Percentiles rank a stretch among this genome's conserved stretches.
phyloP scores from a whole-genome alignment of 2,329 filamentous ascomycete genomes.

The Monosporascus sp. region DNA sequence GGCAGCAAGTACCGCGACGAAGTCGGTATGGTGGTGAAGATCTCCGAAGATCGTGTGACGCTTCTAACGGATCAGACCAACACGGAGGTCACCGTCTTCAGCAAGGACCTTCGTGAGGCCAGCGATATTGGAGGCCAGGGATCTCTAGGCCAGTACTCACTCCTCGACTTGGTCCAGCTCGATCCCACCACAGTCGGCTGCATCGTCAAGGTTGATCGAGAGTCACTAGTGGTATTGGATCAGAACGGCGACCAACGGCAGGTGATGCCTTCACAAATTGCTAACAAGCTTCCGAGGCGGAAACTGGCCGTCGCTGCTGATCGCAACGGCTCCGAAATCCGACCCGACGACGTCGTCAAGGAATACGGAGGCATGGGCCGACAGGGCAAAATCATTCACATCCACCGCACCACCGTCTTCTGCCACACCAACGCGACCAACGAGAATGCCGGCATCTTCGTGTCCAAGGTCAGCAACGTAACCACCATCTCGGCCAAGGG shows the following conservation, averaged over 20 bases:
- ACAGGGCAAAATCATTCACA: slow-evolving; percentile 85
- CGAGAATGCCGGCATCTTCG: slow-evolving; percentile 86
- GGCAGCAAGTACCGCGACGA: slow-evolving; percentile 92
- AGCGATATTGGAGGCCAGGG: slow-evolving; percentile 86
- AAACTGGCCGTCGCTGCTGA: slow-evolving; percentile 87
- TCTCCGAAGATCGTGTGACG: slow-evolving; percentile 87
- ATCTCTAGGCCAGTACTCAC: slow-evolving; percentile 78
- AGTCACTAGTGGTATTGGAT: slow-evolving; percentile 83
- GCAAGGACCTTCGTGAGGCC: slow-evolving; percentile 90
- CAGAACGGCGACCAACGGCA: slow-evolving; percentile 80
- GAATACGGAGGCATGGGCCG: slow-evolving; percentile 82
- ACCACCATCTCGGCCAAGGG: slow-evolving; percentile 92
- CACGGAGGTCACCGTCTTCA: slow-evolving; percentile 94
- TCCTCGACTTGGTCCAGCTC: slow-evolving; percentile 91
- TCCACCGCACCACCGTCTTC: slow-evolving; percentile 89
- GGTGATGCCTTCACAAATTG: slow-evolving; percentile 84
- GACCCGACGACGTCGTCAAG: slow-evolving; percentile 85
- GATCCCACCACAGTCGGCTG: slow-evolving; percentile 89
- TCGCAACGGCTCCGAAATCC: slow-evolving; percentile 87
- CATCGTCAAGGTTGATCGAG: slow-evolving; percentile 90
- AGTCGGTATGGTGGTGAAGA: slow-evolving; percentile 93
- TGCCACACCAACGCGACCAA: slow-evolving; percentile 76
- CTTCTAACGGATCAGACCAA: slow-evolving; percentile 89
- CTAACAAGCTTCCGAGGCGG: slow-evolving; percentile 78
- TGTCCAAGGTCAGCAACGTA: slow-evolving; percentile 78